Base-by-base conservation (phyloP, 768 basidiomycete species). In the Dictyophora rubrovolvata region DNA sequence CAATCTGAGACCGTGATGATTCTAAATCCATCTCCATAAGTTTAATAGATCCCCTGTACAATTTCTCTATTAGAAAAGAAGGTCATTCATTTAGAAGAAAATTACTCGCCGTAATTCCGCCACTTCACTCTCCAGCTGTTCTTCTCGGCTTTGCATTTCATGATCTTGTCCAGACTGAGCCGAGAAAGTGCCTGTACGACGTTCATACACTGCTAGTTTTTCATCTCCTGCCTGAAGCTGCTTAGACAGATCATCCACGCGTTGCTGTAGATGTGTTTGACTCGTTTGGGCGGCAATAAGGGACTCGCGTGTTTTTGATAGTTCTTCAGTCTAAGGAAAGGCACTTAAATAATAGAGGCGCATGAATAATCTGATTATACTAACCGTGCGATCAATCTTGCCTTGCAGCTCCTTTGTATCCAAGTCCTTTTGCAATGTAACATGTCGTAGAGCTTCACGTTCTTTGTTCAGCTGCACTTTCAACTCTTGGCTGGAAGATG, bases 131-230 rank as follows among this genome's bases (percentile, higher is more conserved):
- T 92, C 85, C 9, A 93, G 77, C 65, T 89, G 87, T 65, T 90
- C 86, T 67, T 93, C 92, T 10, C 77, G 79, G 62, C 77, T 78
- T 62, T 83, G 60, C 62, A 79, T 77, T 55, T 77, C 72, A 62
- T 80, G 75, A 48, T 73, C 69, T 20, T 63, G 53, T 53, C 20
- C 18, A 56, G 71, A 63, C 11, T 70, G 56, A 20, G 73, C 71
- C 49, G 63, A 61, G 5, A 67, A 49, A 2, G 69, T 65, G 4
- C 71, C 65, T 7, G 77, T 68, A 53, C 87, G 77, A 37, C 89
- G 82, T 66, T 93, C 91, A 64, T 91, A 94, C 1, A 93, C 88
- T 1, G 89, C 77, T 23, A 93, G 78, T 70, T 93, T 93, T 75
- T 93, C 91, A 50, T 84, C 81, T 58, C 84, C 84, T 33, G 87